Percentiles rank a stretch among this genome's conserved stretches.
These are phyloP conservation scores for Populus tomentosa DNA, from an alignment of 441 rosid species.

Conservation along the genomic window DNA sequence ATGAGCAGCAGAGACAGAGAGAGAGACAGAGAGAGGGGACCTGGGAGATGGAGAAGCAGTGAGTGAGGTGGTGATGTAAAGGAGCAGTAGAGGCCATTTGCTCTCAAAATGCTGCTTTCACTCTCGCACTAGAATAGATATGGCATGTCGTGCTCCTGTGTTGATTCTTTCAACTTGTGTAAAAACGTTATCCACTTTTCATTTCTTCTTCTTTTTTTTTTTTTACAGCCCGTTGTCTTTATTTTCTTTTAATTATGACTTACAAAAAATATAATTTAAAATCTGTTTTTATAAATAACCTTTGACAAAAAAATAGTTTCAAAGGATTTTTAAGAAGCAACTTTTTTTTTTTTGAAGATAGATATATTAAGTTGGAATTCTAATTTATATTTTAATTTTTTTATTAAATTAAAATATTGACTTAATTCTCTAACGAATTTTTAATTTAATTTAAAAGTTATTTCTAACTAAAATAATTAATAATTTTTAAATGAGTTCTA, in stretches of 20 bases:
- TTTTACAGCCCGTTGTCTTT: neutral
- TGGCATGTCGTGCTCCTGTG: neutral
- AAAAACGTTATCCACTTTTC: neutral
- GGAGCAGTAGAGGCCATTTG: slow-evolving; percentile 30
- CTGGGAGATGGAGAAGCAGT: slow-evolving; percentile 29
- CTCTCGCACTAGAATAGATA: neutral
- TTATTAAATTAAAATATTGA: no score
- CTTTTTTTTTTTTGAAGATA: neutral
- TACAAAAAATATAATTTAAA: neutral
- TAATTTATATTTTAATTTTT: no score
- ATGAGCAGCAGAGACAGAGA: neutral
- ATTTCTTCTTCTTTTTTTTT: no score
- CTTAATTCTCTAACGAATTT: no score
- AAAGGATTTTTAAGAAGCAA: neutral
- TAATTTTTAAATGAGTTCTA: no score
- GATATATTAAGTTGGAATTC: neutral
- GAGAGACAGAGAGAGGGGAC: slow-evolving; percentile 17
- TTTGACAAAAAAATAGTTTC: neutral
- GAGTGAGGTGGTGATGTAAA: slow-evolving; percentile 30
- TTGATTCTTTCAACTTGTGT: neutral
- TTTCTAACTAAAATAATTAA: no score
- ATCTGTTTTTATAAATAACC: neutral
- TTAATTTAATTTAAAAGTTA: no score
- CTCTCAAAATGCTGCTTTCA: neutral
- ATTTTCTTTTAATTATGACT: neutral